Conservation (phyloP, 768 basidiomycete species). For the Lepiota subincarnata region DNA sequence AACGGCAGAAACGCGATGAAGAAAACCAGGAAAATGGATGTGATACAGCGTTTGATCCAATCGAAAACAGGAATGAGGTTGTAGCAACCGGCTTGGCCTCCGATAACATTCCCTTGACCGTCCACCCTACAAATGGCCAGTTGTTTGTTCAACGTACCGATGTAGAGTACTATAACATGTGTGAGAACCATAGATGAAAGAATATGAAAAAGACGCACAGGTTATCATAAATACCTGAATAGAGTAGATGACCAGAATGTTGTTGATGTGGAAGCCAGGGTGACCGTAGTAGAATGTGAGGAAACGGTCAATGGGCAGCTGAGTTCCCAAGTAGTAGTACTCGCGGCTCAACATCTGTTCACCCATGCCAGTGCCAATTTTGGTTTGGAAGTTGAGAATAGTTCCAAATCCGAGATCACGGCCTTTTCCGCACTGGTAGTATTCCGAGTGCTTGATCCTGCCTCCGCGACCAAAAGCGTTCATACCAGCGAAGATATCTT, state of each 20-base stretch:
- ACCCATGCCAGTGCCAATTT: constrained; percentile 99
- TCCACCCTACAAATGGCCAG: constrained; percentile 86
- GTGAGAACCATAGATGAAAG: constrained; percentile 6
- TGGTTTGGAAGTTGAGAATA: constrained; percentile 99
- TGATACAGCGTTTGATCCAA: constrained; percentile 95
- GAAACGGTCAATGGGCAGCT: constrained; percentile 97
- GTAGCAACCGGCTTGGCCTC: constrained; percentile 90
- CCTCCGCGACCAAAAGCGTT: constrained; percentile 97
- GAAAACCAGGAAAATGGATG: constrained; percentile 99
- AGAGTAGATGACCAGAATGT: constrained; percentile 97
- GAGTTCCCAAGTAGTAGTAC: constrained; percentile 98
- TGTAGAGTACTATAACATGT: constrained; percentile 65
- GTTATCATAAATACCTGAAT: constrained; percentile 98
- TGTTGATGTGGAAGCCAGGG: constrained; percentile 99
- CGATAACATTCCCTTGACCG: constrained; percentile 70
- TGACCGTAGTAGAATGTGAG: constrained; percentile 99
- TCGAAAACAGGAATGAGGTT: constrained; percentile 95
- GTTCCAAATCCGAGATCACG: constrained; percentile 99
- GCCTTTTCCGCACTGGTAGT: constrained; percentile 99
- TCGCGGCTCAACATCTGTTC: constrained; percentile 99
- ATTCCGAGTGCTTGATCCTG: constrained; percentile 98
- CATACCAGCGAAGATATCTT: constrained; percentile 99
- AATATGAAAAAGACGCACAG: constrained; percentile 44
- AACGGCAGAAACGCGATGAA: constrained; percentile 95
- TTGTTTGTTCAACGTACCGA: constrained; percentile 95